Evolutionary conservation across 78 protist species (phyloP).

Genomic region (Bigelowiella natans): DNA sequence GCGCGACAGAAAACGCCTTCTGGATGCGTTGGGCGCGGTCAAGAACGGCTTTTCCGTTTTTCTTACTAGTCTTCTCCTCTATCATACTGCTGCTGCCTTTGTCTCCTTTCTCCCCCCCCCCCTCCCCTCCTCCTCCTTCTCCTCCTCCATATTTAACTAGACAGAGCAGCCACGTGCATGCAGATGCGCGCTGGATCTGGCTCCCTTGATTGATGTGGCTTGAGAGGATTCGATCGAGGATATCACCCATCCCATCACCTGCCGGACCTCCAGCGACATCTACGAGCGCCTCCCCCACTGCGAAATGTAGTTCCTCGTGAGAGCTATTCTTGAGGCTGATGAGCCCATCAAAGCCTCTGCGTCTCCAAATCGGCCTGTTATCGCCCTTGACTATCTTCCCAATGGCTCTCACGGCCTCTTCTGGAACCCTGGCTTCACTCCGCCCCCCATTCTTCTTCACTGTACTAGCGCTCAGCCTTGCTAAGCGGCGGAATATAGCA

Average conservation of each 20-base stretch:
- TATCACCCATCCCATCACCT: not conserved
- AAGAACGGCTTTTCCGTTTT: not conserved
- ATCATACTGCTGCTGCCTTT: too few species aligned
- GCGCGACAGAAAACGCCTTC: not conserved
- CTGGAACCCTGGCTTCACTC: not conserved
- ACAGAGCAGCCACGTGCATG: conserved; percentile 18
- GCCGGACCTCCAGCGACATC: not conserved
- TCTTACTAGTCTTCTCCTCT: too few species aligned
- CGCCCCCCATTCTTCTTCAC: too few species aligned
- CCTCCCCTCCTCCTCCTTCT: too few species aligned
- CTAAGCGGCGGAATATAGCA: too few species aligned
- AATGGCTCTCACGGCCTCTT: not conserved
- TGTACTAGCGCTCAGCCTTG: too few species aligned
- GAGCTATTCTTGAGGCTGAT: too few species aligned
- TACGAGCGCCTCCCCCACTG: not conserved
- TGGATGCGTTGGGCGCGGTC: not conserved
- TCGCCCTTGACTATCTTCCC: not conserved
- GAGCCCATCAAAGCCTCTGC: not conserved
- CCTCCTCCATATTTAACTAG: not conserved
- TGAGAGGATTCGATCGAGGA: not conserved
- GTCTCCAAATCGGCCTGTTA: not conserved
- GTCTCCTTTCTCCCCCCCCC: too few species aligned
- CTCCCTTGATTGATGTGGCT: not conserved
- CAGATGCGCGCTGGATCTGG: not conserved
- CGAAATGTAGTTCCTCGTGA: conserved; percentile 2